These are phyloP conservation scores for Fusarium sublunatum DNA, from an alignment of 2,329 filamentous ascomycete species.

Conservation along the genomic window DNA sequence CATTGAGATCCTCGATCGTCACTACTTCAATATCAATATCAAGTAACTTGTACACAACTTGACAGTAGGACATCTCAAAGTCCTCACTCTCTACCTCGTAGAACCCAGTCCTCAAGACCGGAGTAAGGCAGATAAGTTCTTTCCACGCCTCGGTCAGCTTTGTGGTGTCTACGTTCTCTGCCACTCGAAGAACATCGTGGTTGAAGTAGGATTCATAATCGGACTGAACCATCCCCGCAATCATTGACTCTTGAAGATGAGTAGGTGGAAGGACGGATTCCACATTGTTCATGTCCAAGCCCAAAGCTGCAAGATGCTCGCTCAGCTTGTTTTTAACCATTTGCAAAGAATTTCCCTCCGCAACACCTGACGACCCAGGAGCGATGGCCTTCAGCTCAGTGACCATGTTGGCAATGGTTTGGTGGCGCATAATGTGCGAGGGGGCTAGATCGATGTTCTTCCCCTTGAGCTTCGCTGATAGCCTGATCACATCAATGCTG, in stretches of 20 bases:
- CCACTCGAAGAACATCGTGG: constrained; percentile 77
- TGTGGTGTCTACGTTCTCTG: constrained; percentile 62
- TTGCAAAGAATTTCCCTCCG: constrained; percentile 15
- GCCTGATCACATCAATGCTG: constrained; percentile 90
- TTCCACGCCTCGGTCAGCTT: constrained; percentile 71
- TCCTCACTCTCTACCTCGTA: constrained; percentile 70
- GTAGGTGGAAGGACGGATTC: constrained; percentile 78
- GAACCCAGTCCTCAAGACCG: constrained; percentile 83
- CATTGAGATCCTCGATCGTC: constrained; percentile 46
- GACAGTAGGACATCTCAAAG: constrained; percentile 63
- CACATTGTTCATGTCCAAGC: constrained; percentile 54
- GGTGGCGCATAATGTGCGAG: constrained; percentile 79
- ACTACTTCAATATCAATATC: constrained; percentile 37
- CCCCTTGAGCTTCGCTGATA: constrained; percentile 77
- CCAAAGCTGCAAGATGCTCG: constrained; percentile 51
- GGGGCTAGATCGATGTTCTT: constrained; percentile 71
- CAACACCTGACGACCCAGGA: neutral
- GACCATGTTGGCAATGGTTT: constrained; percentile 73
- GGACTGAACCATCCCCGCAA: constrained; percentile 83
- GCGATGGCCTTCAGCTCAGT: constrained; percentile 12
- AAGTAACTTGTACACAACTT: constrained; percentile 55
- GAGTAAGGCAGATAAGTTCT: constrained; percentile 67
- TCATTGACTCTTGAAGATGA: constrained; percentile 86
- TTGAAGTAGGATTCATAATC: constrained; percentile 85
- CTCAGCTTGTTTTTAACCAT: constrained; percentile 51